Conservation (phyloP, 2,329 filamentous ascomycete genomes). For the Orbilia oligospora region DNA sequence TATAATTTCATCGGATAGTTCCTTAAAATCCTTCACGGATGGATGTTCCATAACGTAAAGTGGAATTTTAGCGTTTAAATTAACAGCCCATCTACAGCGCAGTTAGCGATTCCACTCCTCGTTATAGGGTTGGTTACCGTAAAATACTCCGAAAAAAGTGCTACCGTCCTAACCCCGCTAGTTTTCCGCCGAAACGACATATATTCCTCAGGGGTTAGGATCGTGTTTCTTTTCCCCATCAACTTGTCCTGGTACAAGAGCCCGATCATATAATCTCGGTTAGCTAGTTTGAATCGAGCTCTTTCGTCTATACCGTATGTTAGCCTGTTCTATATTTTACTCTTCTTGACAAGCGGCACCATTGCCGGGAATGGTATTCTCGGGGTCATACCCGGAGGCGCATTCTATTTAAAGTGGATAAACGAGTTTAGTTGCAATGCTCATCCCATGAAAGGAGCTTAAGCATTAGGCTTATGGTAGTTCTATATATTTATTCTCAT, state of each 20-base stretch:
- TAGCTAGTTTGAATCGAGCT: slow-evolving; percentile 2
- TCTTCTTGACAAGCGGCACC: too few relatives aligned
- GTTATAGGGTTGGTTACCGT: background rate
- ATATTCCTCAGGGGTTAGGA: background rate
- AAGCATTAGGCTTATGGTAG: too few relatives aligned
- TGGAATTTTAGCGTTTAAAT: too few relatives aligned
- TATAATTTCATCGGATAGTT: too few relatives aligned
- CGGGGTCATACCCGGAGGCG: background rate
- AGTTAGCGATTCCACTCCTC: too few relatives aligned
- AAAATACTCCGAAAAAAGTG: background rate
- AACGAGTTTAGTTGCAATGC: background rate
- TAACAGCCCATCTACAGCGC: too few relatives aligned
- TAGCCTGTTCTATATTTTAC: background rate
- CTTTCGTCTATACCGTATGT: slow-evolving; percentile 15
- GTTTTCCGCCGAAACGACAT: background rate
- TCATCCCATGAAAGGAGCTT: too few relatives aligned
- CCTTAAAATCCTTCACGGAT: too few relatives aligned
- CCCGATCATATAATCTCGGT: slow-evolving; percentile 24
- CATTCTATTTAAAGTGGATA: background rate
- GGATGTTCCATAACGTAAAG: too few relatives aligned
- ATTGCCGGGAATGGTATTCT: too few relatives aligned
- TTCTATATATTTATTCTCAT: too few relatives aligned
- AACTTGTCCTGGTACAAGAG: slow-evolving; percentile 1
- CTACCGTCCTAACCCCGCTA: background rate
- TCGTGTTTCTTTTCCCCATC: background rate